Base-by-base conservation (phyloP, 2,329 filamentous ascomycete genomes). In the Cladosporium sp. region DNA sequence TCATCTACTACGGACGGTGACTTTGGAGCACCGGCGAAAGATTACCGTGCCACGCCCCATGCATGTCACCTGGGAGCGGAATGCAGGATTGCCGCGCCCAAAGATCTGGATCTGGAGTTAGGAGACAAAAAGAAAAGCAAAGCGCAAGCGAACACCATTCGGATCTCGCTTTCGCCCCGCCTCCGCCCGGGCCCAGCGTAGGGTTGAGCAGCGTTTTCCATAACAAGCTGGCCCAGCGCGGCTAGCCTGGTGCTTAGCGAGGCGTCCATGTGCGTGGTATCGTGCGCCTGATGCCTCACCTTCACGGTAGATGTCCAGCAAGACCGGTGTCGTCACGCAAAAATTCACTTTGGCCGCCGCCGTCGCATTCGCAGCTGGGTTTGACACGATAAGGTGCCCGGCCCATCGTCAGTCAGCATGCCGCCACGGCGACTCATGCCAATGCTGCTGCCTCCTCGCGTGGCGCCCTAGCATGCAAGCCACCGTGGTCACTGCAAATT, bases 351-450 rank as follows among this genome's bases (percentile, higher is more conserved):
- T n/a, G n/a, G 4, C 24, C 10, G 28, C 40, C 13, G 7, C 20
- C 6, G 22, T 45, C 42, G 24, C 42, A 45, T 45, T 45, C 42
- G 42, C 42, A 45, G 28, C 28, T 15, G 42, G 17, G 7, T 24
- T 42, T 9, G 42, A 15, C 7, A 44, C 13, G 5, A 28, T 17
- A 3, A 17, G n/a, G n/a, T 28, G 22, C 6, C 8, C 17, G 8
- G 39, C 47, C 45, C n/a, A 13, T 24, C 45, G 25, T 22, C 34
- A 50, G 47, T 50, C 47, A 50, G 47, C 47, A 49, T 50, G 42
- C 22, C 42, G 22, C 42, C 42, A 45, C 28, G 1, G 42, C 42
- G 42, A 45, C 32, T 35, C 34, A 50, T 37, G 19, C 47, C 47
- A 50, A 50, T 37, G 28, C 47, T 50, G 47, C 34, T 36, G 47